Percentiles rank a stretch among this genome's conserved stretches.
Evolutionary conservation across 2,329 filamentous ascomycete genomes (phyloP).

Genomic region (Domatiomyces globalis): DNA sequence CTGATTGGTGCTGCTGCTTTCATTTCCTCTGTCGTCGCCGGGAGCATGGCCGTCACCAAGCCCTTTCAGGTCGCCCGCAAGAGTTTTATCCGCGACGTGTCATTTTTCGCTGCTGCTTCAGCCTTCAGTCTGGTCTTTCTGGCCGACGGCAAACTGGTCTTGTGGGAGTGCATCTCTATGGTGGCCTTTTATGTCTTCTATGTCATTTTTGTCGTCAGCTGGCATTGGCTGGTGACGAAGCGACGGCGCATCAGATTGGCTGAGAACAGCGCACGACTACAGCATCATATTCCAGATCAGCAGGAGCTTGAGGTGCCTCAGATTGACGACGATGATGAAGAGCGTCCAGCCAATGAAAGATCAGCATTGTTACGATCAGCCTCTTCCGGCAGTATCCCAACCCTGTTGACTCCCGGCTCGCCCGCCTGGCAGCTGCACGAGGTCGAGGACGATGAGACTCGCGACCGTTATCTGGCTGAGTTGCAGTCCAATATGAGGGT

Average conservation of each 20-base stretch:
- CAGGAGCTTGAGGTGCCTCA: slow-evolving; percentile 46
- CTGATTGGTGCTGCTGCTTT: slow-evolving; percentile 89
- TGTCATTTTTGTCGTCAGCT: slow-evolving; percentile 70
- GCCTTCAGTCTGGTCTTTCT: slow-evolving; percentile 78
- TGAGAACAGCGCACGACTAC: slow-evolving; percentile 58
- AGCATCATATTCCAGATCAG: slow-evolving; percentile 49
- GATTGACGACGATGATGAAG: slow-evolving; percentile 42
- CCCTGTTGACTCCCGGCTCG: slow-evolving; percentile 40
- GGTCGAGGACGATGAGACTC: slow-evolving; percentile 41
- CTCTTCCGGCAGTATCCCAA: slow-evolving; percentile 50
- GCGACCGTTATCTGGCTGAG: slow-evolving; percentile 56
- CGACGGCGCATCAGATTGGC: slow-evolving; percentile 47
- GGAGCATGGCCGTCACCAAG: slow-evolving; percentile 91
- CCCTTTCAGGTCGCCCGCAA: slow-evolving; percentile 83
- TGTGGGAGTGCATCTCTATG: slow-evolving; percentile 88
- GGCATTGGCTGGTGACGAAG: slow-evolving; percentile 73
- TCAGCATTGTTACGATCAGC: slow-evolving; percentile 33
- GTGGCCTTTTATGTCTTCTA: slow-evolving; percentile 85
- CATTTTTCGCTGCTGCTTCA: slow-evolving; percentile 80
- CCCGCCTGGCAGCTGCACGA: slow-evolving; percentile 38
- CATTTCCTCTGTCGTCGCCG: slow-evolving; percentile 90
- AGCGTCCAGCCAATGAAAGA: slow-evolving; percentile 31
- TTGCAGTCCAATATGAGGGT: slow-evolving; percentile 89
- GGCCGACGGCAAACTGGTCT: slow-evolving; percentile 63
- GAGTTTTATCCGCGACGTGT: slow-evolving; percentile 81